phyloP scores from a whole-genome alignment of 2,329 filamentous ascomycete genomes.

The Ceratocystis smalleyi region DNA sequence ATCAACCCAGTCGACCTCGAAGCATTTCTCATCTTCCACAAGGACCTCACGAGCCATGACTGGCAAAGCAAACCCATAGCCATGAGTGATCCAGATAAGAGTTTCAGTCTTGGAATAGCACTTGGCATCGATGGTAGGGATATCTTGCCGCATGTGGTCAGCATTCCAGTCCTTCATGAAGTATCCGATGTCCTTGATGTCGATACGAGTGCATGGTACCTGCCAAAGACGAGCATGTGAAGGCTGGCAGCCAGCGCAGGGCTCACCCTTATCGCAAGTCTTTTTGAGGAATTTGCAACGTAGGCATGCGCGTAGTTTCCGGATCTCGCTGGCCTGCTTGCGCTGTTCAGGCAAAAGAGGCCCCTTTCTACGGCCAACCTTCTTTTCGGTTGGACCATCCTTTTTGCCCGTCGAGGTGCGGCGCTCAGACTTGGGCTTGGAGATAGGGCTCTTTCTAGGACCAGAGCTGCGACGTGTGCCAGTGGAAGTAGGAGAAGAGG shows the following conservation, averaged over 20 bases:
- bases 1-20: constrained; percentile 89
- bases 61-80: constrained; percentile 83
- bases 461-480: constrained; percentile 49
- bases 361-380: constrained; percentile 77
- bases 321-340: constrained; percentile 91
- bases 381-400: constrained; percentile 68
- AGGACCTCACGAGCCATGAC: constrained; percentile 89
- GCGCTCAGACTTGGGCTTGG: constrained; percentile 63
- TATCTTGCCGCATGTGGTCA: constrained; percentile 84
- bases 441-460: constrained; percentile 59
- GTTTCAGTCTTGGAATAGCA: constrained; percentile 54
- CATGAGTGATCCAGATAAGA: constrained; percentile 84
- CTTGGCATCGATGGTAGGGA: constrained; percentile 91
- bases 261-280: constrained; percentile 95
- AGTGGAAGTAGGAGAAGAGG: constrained; percentile 44
- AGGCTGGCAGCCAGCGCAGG: constrained; percentile 86
- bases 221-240: constrained; percentile 94
- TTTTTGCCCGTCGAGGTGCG: constrained; percentile 65
- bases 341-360: constrained; percentile 84
- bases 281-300: constrained; percentile 99
- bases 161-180: constrained; percentile 99
- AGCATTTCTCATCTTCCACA: constrained; percentile 81
- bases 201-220: constrained; percentile 91
- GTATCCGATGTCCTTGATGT: constrained; percentile 95
- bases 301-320: constrained; percentile 83